Percentiles rank a stretch among this genome's conserved stretches.
Conservation (phyloP, 192 early-diverging fungal species). For the Lunasporangiospora selenospora region DNA sequence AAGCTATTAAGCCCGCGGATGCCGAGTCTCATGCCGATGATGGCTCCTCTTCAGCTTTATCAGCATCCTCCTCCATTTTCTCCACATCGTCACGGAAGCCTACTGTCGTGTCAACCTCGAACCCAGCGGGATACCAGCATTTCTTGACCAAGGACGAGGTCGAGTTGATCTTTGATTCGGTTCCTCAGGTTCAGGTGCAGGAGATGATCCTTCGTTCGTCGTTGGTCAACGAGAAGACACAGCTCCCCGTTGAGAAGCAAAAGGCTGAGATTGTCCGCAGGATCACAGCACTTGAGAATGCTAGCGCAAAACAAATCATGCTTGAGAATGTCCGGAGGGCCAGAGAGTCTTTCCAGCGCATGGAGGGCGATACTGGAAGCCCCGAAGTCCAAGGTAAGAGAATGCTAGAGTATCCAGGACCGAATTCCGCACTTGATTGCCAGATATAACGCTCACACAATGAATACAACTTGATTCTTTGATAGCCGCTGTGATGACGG, state of each 20-base stretch:
- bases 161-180: constrained; percentile 54
- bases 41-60: constrained; percentile 14
- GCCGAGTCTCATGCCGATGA: background rate
- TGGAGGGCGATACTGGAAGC: constrained; percentile 86
- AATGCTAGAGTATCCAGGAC: background rate
- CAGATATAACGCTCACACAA: background rate
- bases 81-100: constrained; percentile 26
- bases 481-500: constrained; percentile 87
- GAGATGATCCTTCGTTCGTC: constrained; percentile 24
- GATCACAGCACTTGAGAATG: constrained; percentile 84
- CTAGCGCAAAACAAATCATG: constrained; percentile 73
- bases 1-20: constrained; percentile 28
- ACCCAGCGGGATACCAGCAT: constrained; percentile 55
- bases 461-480: background rate
- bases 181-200: constrained; percentile 49
- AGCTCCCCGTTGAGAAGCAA: constrained; percentile 48
- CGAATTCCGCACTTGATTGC: background rate
- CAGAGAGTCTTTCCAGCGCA: constrained; percentile 79
- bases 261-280: constrained; percentile 72
- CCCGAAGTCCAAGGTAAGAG: constrained; percentile 88
- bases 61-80: constrained; percentile 42
- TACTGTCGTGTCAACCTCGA: constrained; percentile 36
- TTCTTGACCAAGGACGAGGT: constrained; percentile 55
- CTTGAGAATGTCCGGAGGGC: constrained; percentile 79
- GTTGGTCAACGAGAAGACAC: constrained; percentile 35